Conservation (phyloP, 441 rosid species). For the Sinapis alba region DNA sequence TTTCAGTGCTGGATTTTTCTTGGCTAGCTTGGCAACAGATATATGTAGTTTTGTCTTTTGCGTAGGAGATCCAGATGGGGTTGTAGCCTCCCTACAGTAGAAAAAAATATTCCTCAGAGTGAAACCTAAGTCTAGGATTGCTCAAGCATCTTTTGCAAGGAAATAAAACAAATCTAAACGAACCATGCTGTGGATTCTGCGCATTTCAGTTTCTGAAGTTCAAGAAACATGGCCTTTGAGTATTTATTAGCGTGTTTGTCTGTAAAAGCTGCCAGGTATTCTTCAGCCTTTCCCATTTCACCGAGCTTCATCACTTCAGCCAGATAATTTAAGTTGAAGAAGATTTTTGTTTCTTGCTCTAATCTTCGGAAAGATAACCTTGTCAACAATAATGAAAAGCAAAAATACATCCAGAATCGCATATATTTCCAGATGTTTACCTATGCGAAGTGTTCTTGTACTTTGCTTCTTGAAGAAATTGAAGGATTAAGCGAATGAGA, state of each 20-base stretch:
- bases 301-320: slow-evolving; percentile 21
- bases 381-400: slow-evolving; percentile 16
- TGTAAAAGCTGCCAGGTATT: slow-evolving; percentile 43
- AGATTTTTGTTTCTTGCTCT: slow-evolving; percentile 45
- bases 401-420: slow-evolving; percentile 4
- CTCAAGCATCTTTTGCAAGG: slow-evolving; percentile 5
- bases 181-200: slow-evolving; percentile 30
- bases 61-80: slow-evolving; percentile 16
- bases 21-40: slow-evolving; percentile 32
- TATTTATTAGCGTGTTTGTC: slow-evolving; percentile 21
- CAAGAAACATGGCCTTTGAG: slow-evolving; percentile 37
- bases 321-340: slow-evolving; percentile 40
- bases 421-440: slow-evolving; percentile 32
- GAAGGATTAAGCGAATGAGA: slow-evolving; percentile 44
- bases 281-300: slow-evolving; percentile 38
- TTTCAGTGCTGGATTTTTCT: slow-evolving; percentile 40
- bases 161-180: slow-evolving; percentile 5
- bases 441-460: slow-evolving; percentile 42
- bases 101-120: slow-evolving; percentile 16
- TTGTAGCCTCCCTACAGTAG: slow-evolving; percentile 31
- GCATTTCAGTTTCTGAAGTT: slow-evolving; percentile 38
- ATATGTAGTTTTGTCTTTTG: slow-evolving; percentile 18
- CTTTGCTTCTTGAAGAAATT: slow-evolving; percentile 43
- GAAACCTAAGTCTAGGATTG: slow-evolving; percentile 10
- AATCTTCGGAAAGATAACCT: slow-evolving; percentile 34